These are phyloP conservation scores for Discostella stelligeroides DNA, from an alignment of 108 stramenopile species.

Conservation along the genomic window DNA sequence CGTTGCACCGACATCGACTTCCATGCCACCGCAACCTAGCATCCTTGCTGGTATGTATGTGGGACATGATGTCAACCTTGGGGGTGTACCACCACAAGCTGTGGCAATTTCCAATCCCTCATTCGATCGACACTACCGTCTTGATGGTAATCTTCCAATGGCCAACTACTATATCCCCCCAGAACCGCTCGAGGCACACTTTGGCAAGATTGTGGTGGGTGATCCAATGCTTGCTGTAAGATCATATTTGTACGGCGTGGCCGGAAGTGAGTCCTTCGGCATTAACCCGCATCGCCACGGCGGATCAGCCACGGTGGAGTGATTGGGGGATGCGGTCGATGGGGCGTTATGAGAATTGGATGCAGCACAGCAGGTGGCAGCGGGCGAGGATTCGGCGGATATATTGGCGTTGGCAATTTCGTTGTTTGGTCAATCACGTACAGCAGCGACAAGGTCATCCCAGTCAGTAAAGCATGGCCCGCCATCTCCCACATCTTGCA, in stretches of 20 bases:
- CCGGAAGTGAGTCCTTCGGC: constrained; percentile 83
- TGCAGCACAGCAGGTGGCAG: constrained; percentile 44
- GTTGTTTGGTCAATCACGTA: constrained; percentile 17
- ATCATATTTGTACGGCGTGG: constrained; percentile 91
- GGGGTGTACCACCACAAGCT: too few relatives aligned
- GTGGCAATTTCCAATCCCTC: too few relatives aligned
- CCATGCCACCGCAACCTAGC: constrained; percentile 22
- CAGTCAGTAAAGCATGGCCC: constrained; percentile 32
- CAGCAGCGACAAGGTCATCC: constrained; percentile 38
- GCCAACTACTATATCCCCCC: constrained; percentile 46
- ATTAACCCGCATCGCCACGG: constrained; percentile 73
- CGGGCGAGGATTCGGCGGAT: constrained; percentile 81
- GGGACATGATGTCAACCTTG: constrained; percentile 37
- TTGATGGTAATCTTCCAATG: background rate
- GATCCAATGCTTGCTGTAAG: constrained; percentile 83
- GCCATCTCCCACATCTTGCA: too few relatives aligned
- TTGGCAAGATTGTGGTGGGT: constrained; percentile 54
- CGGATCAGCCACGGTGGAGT: constrained; percentile 45
- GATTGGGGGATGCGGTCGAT: constrained; percentile 37
- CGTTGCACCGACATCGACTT: background rate
- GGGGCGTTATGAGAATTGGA: constrained; percentile 41
- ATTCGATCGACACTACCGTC: too few relatives aligned
- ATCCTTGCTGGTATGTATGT: constrained; percentile 44
- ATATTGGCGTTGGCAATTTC: constrained; percentile 61
- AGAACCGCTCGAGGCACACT: constrained; percentile 56